These are phyloP conservation scores for Psidium friedrichsthalianum DNA, from an alignment of 345 rosid species.

Conservation along the genomic window DNA sequence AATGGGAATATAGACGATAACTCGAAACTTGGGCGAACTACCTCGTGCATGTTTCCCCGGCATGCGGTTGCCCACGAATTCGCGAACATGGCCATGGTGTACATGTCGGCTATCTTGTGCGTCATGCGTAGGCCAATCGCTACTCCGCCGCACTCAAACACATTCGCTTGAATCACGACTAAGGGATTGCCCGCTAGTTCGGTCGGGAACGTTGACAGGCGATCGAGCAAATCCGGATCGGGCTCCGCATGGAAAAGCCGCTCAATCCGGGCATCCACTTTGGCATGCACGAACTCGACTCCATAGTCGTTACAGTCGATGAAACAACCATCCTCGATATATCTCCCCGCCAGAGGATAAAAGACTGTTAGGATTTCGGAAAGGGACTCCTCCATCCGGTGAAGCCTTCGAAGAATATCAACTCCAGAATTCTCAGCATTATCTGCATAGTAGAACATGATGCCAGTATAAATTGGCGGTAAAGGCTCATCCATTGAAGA, in stretches of 20 bases:
- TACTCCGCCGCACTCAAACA: background rate
- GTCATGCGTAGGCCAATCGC: background rate
- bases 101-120: background rate
- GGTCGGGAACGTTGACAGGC: background rate
- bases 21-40: background rate
- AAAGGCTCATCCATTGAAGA: no score
- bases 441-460: no score
- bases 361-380: background rate
- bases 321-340: background rate
- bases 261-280: background rate
- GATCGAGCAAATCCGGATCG: background rate
- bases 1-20: background rate
- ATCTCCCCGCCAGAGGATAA: background rate
- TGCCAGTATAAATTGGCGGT: no score
- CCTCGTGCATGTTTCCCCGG: no score
- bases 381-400: background rate
- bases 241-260: background rate
- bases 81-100: background rate
- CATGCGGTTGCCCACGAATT: no score
- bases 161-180: slow-evolving; percentile 1
- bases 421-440: background rate
- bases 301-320: slow-evolving; percentile 18
- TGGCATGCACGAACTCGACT: slow-evolving; percentile 4
- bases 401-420: background rate
- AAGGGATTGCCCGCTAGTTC: background rate